Evolutionary conservation across 305 asterid species (phyloP).

Genomic region (Plantago rigida): DNA sequence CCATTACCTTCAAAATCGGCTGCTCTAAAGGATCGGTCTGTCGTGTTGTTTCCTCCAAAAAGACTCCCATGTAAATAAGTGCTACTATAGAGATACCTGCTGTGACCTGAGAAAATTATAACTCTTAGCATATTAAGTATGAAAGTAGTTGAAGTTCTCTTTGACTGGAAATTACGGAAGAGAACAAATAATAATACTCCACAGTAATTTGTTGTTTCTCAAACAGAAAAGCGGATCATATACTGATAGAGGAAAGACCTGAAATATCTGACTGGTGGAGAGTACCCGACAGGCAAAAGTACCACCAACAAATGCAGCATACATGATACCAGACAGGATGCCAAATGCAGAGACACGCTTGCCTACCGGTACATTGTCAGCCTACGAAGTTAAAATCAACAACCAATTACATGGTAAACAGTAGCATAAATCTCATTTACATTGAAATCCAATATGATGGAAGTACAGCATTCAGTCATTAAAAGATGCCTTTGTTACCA

Average conservation of each 20-base stretch:
- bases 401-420: slow-evolving; percentile 2
- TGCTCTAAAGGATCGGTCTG: slow-evolving; percentile 30
- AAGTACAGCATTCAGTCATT: too few relatives aligned
- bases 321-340: slow-evolving; percentile 39
- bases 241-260: slow-evolving; percentile 27
- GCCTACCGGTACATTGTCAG: slow-evolving; percentile 39
- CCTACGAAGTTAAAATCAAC: slow-evolving; percentile 29
- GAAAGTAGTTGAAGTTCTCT: neutral
- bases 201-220: too few relatives aligned
- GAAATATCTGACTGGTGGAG: slow-evolving; percentile 46
- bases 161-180: slow-evolving; percentile 12
- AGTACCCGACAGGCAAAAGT: slow-evolving; percentile 48
- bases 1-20: slow-evolving; percentile 38
- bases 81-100: slow-evolving; percentile 37
- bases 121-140: too few relatives aligned
- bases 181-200: too few relatives aligned
- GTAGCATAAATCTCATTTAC: too few relatives aligned
- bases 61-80: slow-evolving; percentile 36
- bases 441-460: too few relatives aligned
- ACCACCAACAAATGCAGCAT: slow-evolving; percentile 42
- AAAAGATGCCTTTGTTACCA: too few relatives aligned
- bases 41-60: slow-evolving; percentile 34
- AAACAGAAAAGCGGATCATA: slow-evolving; percentile 1
- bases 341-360: slow-evolving; percentile 52
- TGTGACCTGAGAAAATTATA: slow-evolving; percentile 37